Conservation (phyloP, 495 filamentous ascomycete species). For the Articulospora tetracladia region DNA sequence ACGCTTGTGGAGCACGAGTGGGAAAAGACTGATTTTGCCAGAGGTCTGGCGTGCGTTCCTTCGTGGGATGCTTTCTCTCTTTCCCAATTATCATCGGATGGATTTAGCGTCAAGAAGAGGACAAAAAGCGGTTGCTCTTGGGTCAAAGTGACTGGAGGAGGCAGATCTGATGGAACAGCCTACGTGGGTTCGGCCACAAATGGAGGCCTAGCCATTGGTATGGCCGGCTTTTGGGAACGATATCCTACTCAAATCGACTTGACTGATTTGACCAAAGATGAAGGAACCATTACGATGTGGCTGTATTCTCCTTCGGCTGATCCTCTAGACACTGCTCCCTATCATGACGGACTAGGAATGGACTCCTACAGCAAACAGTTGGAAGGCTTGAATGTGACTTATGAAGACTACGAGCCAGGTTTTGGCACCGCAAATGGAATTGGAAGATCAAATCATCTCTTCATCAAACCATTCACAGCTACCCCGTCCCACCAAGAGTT, state of each 20-base stretch:
- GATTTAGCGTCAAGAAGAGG: background rate
- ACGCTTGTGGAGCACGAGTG: background rate
- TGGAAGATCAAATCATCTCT: slow-evolving; percentile 1
- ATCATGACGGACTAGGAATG: slow-evolving; percentile 3
- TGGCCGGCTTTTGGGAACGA: slow-evolving; percentile 1
- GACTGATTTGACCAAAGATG: background rate
- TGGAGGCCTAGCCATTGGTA: background rate
- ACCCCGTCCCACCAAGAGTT: background rate
- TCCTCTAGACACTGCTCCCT: background rate
- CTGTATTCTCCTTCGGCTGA: slow-evolving; percentile 1
- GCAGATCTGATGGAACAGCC: background rate
- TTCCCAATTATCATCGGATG: background rate
- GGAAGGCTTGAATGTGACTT: background rate
- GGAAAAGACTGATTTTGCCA: background rate
- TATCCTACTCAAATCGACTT: background rate
- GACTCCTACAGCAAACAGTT: slow-evolving; percentile 1
- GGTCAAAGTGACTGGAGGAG: slow-evolving; percentile 1
- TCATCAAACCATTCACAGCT: background rate
- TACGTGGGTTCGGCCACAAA: background rate
- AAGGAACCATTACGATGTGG: background rate
- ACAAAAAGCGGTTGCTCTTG: background rate
- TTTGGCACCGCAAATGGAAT: slow-evolving; percentile 3
- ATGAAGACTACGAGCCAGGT: slow-evolving; percentile 1
- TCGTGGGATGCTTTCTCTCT: background rate
- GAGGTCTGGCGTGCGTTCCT: background rate